phyloP scores from a whole-genome alignment of 148 eudicot genomes.

The Cornus suecica region DNA sequence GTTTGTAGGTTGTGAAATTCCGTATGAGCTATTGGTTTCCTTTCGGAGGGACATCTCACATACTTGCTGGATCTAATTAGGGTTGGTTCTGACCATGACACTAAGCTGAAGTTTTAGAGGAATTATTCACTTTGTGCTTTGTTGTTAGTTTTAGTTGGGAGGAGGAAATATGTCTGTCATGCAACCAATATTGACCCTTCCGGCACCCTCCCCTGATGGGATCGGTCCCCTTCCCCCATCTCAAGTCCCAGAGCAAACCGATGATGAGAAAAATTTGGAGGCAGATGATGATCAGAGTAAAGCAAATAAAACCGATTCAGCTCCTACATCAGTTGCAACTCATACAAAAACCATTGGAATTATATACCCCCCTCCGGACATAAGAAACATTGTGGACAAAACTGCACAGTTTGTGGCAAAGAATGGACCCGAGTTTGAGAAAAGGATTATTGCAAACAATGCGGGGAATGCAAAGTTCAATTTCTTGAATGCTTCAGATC shows the following conservation, averaged over 20 bases:
- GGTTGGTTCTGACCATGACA: no score
- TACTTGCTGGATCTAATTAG: no score
- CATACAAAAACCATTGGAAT: constrained; percentile 69
- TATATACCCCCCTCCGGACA: constrained; percentile 77
- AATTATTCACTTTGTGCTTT: not conserved
- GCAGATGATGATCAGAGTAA: constrained; percentile 31
- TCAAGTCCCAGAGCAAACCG: constrained; percentile 43
- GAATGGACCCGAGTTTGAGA: constrained; percentile 79
- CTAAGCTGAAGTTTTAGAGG: no score
- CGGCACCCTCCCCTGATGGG: constrained; percentile 77
- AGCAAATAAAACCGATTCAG: not conserved
- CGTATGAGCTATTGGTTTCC: no score
- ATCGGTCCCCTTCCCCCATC: constrained; percentile 55
- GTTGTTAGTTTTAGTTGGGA: not conserved
- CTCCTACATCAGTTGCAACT: constrained; percentile 52
- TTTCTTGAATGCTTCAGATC: constrained; percentile 64
- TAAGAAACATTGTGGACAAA: constrained; percentile 71
- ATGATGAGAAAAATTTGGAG: constrained; percentile 17
- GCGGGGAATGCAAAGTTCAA: constrained; percentile 71
- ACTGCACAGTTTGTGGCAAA: constrained; percentile 74
- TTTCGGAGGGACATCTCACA: no score
- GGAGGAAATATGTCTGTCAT: constrained; percentile 42
- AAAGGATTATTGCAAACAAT: constrained; percentile 60
- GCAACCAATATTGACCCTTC: constrained; percentile 61
- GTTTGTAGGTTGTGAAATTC: no score